Conservation (phyloP, 352 stramenopile genomes). For the Phytophthora cajani region DNA sequence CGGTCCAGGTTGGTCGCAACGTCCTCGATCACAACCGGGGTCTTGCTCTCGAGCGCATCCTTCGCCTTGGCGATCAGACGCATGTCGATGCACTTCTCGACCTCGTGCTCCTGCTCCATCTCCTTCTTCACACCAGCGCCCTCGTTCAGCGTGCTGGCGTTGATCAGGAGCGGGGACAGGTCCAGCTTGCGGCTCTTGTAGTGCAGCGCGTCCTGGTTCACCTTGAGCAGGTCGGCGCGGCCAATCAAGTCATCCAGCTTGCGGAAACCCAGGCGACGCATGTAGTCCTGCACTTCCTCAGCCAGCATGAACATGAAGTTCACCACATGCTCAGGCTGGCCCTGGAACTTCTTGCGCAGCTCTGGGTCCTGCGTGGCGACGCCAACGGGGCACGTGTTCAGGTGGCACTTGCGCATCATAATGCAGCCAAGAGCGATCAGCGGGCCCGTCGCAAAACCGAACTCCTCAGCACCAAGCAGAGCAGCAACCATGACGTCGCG, state of each 20-base stretch:
- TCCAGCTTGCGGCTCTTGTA: conserved; percentile 89
- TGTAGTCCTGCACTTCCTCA: conserved; percentile 92
- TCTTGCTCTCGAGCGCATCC: conserved; percentile 85
- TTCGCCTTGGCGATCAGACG: conserved; percentile 89
- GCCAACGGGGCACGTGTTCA: conserved; percentile 98
- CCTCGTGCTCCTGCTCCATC: conserved; percentile 88
- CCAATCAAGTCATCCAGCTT: conserved; percentile 95
- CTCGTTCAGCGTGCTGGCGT: conserved; percentile 93
- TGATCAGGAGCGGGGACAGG: conserved; percentile 93
- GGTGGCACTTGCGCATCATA: conserved; percentile 98
- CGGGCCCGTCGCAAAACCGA: conserved; percentile 94
- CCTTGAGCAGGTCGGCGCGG: conserved; percentile 93
- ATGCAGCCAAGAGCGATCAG: conserved; percentile 97
- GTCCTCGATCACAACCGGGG: conserved; percentile 64
- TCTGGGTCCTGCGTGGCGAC: conserved; percentile 98
- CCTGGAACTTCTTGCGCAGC: conserved; percentile 95
- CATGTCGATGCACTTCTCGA: conserved; percentile 93
- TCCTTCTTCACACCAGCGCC: conserved; percentile 83
- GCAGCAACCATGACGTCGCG: conserved; percentile 95
- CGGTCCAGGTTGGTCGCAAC: conserved; percentile 94
- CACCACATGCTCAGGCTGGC: conserved; percentile 96
- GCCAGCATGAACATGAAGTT: conserved; percentile 98
- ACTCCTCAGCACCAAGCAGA: conserved; percentile 96
- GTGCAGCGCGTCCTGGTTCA: conserved; percentile 77
- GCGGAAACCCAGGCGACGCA: conserved; percentile 88